These are phyloP conservation scores for Xylaria hypoxylon DNA, from an alignment of 2,329 filamentous ascomycete genomes.

Conservation along the genomic window DNA sequence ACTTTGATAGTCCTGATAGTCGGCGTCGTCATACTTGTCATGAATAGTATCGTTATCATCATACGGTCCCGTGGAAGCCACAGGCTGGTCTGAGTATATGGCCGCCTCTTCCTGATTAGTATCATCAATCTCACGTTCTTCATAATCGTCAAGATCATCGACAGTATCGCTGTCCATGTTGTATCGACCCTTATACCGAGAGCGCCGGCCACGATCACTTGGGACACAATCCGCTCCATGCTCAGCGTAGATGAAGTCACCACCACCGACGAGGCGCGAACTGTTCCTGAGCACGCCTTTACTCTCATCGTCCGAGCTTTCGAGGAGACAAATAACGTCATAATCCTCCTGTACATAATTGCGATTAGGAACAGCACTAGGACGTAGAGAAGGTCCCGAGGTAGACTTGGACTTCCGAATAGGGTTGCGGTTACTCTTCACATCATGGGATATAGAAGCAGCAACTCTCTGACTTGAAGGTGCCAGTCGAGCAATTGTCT, in stretches of 20 bases:
- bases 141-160: conserved; percentile 8
- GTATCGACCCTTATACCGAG: neutral
- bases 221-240: neutral
- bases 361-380: neutral
- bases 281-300: neutral
- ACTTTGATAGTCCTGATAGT: neutral
- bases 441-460: too few relatives aligned
- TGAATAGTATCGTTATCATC: neutral
- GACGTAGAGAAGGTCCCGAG: neutral
- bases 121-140: neutral
- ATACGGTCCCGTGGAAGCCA: neutral
- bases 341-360: neutral
- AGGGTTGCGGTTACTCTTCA: neutral
- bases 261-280: conserved; percentile 26
- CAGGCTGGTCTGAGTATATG: neutral
- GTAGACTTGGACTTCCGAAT: neutral
- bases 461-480: neutral
- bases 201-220: neutral
- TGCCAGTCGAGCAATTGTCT: neutral
- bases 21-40: neutral
- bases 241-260: neutral
- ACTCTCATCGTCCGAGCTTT: conserved; percentile 24
- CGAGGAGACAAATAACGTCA: conserved; percentile 15
- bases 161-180: neutral
- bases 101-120: neutral